Percentiles rank a stretch among this genome's conserved stretches.
phyloP scores from a whole-genome alignment of 371 early-diverging fungal genomes.

The Mucor indicus region DNA sequence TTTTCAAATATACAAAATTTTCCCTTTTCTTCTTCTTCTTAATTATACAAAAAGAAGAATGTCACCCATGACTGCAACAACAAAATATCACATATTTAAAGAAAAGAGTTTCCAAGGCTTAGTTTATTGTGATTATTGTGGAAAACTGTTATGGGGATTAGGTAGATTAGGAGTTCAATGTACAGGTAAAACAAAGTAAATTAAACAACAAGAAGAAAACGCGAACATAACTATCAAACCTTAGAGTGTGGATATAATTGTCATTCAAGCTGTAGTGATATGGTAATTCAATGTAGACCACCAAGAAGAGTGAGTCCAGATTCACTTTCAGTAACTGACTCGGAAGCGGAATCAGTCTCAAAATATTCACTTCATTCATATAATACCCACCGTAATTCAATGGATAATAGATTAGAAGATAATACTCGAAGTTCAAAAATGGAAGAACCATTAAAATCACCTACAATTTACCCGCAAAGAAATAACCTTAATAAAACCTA shows the following conservation, averaged over 20 bases:
- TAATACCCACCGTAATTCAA: neutral
- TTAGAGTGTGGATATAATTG: constrained; percentile 41
- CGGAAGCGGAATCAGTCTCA: constrained; percentile 41
- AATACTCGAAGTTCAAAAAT: neutral
- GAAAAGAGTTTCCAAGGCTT: constrained; percentile 50
- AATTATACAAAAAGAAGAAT: neutral
- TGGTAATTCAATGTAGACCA: constrained; percentile 36
- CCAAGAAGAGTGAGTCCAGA: constrained; percentile 33
- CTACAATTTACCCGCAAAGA: constrained; percentile 18
- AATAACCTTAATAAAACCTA: constrained; percentile 9
- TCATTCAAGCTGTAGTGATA: constrained; percentile 34
- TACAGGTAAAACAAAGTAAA: constrained; percentile 26
- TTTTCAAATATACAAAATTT: neutral
- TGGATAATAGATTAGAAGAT: neutral
- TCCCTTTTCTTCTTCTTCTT: neutral
- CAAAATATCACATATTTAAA: constrained; percentile 42
- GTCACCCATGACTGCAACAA: constrained; percentile 3
- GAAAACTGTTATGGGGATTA: constrained; percentile 56
- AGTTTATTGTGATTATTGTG: constrained; percentile 60
- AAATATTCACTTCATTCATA: constrained; percentile 17
- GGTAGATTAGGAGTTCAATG: constrained; percentile 58
- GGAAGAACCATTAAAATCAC: constrained; percentile 23
- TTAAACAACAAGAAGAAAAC: neutral
- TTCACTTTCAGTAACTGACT: constrained; percentile 42
- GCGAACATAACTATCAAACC: too few species aligned